These are phyloP conservation scores for Fusarium sp. DNA, from an alignment of 2,329 filamentous ascomycete genomes.

Conservation along the genomic window DNA sequence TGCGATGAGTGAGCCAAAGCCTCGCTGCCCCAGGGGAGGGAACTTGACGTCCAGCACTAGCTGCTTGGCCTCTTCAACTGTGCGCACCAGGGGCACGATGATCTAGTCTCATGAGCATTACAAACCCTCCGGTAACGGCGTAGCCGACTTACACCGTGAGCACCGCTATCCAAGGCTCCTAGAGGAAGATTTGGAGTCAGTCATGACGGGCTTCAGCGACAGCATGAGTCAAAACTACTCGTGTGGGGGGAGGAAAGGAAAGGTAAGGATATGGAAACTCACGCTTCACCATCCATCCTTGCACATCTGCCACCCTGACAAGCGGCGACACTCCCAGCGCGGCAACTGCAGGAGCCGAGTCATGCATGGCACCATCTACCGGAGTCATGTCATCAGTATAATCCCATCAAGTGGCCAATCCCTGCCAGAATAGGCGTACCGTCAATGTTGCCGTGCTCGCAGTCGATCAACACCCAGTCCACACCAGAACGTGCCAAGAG, in stretches of 20 bases:
- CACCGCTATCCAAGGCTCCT: slow-evolving; percentile 60
- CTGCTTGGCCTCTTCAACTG: slow-evolving; percentile 55
- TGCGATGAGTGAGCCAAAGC: slow-evolving; percentile 60
- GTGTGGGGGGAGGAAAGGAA: not conserved
- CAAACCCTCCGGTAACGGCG: not conserved
- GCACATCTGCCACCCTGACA: slow-evolving; percentile 63
- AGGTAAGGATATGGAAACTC: slow-evolving; percentile 4
- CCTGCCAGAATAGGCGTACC: slow-evolving; percentile 40
- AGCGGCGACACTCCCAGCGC: slow-evolving; percentile 54
- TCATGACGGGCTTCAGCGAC: not conserved
- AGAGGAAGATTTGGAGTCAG: not conserved
- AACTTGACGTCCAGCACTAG: slow-evolving; percentile 62
- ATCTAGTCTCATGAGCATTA: slow-evolving; percentile 41
- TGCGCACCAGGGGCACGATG: slow-evolving; percentile 57
- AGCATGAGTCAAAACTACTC: not conserved
- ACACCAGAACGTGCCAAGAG: slow-evolving; percentile 69
- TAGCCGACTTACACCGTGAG: slow-evolving; percentile 51
- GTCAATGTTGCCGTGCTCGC: slow-evolving; percentile 63
- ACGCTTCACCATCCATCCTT: slow-evolving; percentile 58
- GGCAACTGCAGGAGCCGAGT: slow-evolving; percentile 62
- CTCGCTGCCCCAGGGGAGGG: slow-evolving; percentile 58
- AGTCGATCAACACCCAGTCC: slow-evolving; percentile 72
- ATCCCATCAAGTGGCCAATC: not conserved
- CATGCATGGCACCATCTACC: slow-evolving; percentile 60
- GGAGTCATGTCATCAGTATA: not conserved